These are phyloP conservation scores for Saksenaea oblongispora DNA, from an alignment of 371 early-diverging fungal genomes.

Conservation along the genomic window DNA sequence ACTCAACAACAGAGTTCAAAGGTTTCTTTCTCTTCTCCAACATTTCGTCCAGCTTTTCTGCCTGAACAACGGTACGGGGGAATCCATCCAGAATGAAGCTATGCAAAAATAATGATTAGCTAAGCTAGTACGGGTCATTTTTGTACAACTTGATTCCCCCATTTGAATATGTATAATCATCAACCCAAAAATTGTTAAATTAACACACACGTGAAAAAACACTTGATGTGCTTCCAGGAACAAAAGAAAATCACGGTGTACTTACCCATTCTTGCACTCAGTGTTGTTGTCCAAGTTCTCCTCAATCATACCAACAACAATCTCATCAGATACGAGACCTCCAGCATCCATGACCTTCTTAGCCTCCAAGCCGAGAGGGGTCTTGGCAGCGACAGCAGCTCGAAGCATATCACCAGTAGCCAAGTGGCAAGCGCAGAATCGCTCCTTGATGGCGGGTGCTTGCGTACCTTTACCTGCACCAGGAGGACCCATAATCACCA, in stretches of 20 bases:
- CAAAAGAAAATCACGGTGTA: slow-evolving; percentile 3
- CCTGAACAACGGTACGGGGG: slow-evolving; percentile 99
- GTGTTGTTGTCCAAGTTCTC: slow-evolving; percentile 91
- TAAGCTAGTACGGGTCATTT: slow-evolving; percentile 6
- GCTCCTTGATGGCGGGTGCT: slow-evolving; percentile 93
- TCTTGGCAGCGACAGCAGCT: slow-evolving; percentile 91
- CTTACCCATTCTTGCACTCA: slow-evolving; percentile 90
- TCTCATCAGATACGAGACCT: slow-evolving; percentile 96
- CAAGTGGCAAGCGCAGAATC: slow-evolving; percentile 95
- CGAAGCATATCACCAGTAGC: slow-evolving; percentile 99
- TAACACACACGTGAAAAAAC: slow-evolving; percentile 6
- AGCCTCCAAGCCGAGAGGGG: slow-evolving; percentile 91
- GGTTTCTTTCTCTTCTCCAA: slow-evolving; percentile 78
- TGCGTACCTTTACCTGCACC: slow-evolving; percentile 99
- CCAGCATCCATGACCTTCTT: slow-evolving; percentile 99
- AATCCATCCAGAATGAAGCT: slow-evolving; percentile 99
- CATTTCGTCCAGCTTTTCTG: slow-evolving; percentile 97
- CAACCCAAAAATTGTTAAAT: background rate
- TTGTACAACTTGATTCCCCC: background rate
- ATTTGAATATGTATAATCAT: background rate
- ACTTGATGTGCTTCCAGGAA: background rate
- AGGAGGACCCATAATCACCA: slow-evolving; percentile 98
- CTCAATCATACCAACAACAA: slow-evolving; percentile 96
- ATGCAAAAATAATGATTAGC: slow-evolving; percentile 5
- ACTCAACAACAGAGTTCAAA: slow-evolving; percentile 91